Conservation (phyloP, 2,329 filamentous ascomycete species). For the Chalaropsis thielavioides region DNA sequence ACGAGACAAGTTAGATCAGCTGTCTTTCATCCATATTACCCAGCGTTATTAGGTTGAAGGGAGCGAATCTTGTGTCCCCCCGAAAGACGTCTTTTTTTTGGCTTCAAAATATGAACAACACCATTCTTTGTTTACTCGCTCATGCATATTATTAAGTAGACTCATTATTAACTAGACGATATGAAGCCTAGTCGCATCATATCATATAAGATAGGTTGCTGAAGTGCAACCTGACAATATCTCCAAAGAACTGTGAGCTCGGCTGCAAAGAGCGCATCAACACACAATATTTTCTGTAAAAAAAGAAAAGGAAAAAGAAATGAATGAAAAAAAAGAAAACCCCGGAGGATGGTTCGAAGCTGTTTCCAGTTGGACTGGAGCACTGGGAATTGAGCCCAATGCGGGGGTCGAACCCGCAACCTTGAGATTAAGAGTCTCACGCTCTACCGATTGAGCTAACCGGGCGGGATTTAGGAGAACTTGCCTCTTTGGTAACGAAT, state of each 20-base stretch:
- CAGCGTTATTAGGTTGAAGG: no score
- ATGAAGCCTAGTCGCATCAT: no score
- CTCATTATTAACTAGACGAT: no score
- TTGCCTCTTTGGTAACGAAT: not conserved
- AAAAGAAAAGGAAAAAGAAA: no score
- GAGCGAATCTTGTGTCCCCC: no score
- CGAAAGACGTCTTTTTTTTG: no score
- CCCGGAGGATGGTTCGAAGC: not conserved
- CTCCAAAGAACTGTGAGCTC: not conserved
- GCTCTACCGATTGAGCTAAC: constrained; percentile 60
- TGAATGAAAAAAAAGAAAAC: not conserved
- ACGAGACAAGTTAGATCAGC: no score
- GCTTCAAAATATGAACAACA: no score
- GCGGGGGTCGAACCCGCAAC: constrained; percentile 30
- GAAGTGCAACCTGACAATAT: not conserved
- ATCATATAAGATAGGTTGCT: not conserved
- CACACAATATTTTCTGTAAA: not conserved
- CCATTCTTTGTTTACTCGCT: no score
- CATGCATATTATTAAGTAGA: no score
- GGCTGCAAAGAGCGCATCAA: not conserved
- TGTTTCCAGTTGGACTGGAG: constrained; percentile 16
- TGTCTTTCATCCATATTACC: no score
- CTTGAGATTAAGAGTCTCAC: constrained; percentile 50
- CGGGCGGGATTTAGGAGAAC: constrained; percentile 26
- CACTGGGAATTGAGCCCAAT: constrained; percentile 20